These are phyloP conservation scores for Calycina marina DNA, from an alignment of 2,329 filamentous ascomycete genomes.

Conservation along the genomic window DNA sequence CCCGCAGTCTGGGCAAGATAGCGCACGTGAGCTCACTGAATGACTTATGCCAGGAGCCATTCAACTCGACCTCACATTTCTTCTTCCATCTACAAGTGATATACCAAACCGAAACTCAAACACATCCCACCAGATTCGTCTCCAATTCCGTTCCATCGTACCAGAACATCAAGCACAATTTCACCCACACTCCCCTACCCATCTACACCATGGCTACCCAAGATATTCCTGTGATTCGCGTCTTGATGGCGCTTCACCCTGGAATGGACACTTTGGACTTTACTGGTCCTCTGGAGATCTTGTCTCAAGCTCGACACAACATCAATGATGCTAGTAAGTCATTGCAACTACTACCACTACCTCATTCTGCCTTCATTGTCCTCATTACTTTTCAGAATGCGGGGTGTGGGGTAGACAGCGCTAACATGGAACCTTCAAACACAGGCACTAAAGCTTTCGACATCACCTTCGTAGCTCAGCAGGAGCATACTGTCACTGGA, in stretches of 20 bases:
- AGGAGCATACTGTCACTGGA: constrained; percentile 36
- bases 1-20: too few species aligned
- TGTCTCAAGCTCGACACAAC: constrained; percentile 38
- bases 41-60: too few species aligned
- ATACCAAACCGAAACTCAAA: too few species aligned
- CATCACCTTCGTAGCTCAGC: constrained; percentile 24
- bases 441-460: constrained; percentile 19
- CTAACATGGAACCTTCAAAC: background rate
- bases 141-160: too few species aligned
- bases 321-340: constrained; percentile 33
- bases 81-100: too few species aligned
- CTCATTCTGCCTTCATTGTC: background rate
- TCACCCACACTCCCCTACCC: constrained; percentile 4
- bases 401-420: background rate
- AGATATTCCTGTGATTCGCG: constrained; percentile 32
- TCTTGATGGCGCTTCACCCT: constrained; percentile 40
- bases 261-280: constrained; percentile 42
- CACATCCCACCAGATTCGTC: too few species aligned
- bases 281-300: constrained; percentile 41
- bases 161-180: too few species aligned
- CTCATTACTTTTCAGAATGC: background rate
- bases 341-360: too few species aligned
- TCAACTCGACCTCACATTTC: too few species aligned
- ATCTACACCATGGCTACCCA: constrained; percentile 21
- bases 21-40: too few species aligned